Conservation (phyloP, 805 yeast genomes). For the Scheffersomyces stipitis region DNA sequence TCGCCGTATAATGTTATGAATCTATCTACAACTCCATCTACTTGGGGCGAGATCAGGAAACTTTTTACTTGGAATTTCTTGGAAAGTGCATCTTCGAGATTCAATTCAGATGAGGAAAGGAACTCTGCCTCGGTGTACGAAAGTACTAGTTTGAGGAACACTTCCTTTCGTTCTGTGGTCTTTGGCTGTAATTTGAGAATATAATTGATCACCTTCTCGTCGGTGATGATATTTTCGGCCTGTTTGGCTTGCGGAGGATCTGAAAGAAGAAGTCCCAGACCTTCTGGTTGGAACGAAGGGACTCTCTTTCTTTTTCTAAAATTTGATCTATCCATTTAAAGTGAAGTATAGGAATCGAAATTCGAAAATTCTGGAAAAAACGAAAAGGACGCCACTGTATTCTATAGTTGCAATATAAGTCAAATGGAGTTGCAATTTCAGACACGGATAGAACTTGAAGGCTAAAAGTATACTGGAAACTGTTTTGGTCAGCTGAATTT, state of each 20-base stretch:
- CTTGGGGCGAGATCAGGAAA: conserved; percentile 17
- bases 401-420: no score
- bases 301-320: conserved; percentile 6
- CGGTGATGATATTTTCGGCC: conserved; percentile 18
- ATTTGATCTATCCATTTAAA: conserved; percentile 2
- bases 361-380: no score
- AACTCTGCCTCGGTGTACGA: conserved; percentile 26
- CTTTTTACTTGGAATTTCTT: conserved; percentile 21
- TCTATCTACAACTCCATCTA: conserved; percentile 30
- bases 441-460: no score
- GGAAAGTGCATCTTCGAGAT: conserved; percentile 12
- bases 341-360: no score
- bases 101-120: conserved; percentile 15
- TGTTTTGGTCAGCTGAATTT: no score
- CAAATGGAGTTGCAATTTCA: no score
- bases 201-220: conserved; percentile 23
- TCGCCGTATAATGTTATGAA: conserved; percentile 30
- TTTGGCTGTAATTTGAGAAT: conserved; percentile 14
- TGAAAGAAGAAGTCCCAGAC: conserved; percentile 7
- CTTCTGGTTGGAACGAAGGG: no score
- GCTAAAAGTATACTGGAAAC: no score
- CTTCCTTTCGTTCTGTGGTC: conserved; percentile 3
- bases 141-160: conserved; percentile 15
- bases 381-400: no score
- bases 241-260: conserved; percentile 1